Percentiles rank a stretch among this genome's conserved stretches.
Evolutionary conservation across 2,329 filamentous ascomycete species (phyloP).

Genomic region (Malbranchea cinnamomea): DNA sequence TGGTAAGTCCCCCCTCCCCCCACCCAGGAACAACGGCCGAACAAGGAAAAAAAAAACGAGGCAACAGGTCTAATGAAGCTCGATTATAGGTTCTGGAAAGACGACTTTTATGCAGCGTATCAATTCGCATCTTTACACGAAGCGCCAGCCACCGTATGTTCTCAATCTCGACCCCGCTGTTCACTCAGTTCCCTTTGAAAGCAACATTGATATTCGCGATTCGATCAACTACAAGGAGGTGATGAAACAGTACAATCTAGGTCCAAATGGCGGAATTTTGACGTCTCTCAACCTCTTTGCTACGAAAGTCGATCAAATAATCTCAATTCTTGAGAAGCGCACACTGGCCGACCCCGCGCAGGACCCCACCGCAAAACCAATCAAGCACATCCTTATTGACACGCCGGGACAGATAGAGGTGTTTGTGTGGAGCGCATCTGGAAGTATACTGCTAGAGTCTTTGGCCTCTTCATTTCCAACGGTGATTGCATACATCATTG

Average conservation of each 20-base stretch:
- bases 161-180: constrained; percentile 96
- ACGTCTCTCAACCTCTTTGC: constrained; percentile 93
- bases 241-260: constrained; percentile 98
- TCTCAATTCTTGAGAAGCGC: constrained; percentile 78
- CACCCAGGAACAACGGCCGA: not conserved
- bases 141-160: constrained; percentile 75
- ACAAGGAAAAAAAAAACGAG: not conserved
- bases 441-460: constrained; percentile 83
- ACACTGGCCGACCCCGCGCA: constrained; percentile 44
- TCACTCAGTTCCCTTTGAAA: constrained; percentile 80
- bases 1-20: constrained; percentile 34
- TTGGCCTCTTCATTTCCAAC: constrained; percentile 91
- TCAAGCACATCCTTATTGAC: constrained; percentile 80
- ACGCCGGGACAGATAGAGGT: constrained; percentile 97
- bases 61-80: constrained; percentile 5
- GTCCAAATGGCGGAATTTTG: constrained; percentile 90
- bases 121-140: constrained; percentile 75
- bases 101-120: constrained; percentile 99
- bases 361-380: constrained; percentile 38
- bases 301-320: constrained; percentile 94
- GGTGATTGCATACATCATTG: constrained; percentile 92
- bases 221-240: constrained; percentile 99
- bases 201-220: constrained; percentile 97
- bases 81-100: constrained; percentile 82
- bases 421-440: constrained; percentile 95